Conservation (phyloP, 768 basidiomycete genomes). For the Panaeolus papilionaceus region DNA sequence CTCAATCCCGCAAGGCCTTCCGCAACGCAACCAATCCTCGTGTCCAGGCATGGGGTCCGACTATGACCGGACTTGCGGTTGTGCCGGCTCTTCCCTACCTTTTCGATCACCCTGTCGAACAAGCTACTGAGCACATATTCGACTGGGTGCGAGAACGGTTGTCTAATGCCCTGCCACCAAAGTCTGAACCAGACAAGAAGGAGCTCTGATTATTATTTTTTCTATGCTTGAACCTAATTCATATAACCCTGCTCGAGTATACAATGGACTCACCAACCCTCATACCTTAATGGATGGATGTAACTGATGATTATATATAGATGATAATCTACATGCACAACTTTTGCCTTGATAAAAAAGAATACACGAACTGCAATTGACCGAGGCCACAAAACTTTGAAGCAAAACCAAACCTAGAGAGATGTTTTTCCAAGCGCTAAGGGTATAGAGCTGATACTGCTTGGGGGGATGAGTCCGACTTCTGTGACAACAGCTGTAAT, state of each 20-base stretch:
- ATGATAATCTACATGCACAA: constrained; percentile 10
- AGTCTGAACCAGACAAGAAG: constrained; percentile 28
- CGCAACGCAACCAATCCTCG: constrained; percentile 60
- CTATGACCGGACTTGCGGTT: constrained; percentile 71
- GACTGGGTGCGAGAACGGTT: constrained; percentile 71
- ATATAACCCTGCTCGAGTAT: background rate
- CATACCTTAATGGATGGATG: constrained; percentile 9
- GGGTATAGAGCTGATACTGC: constrained; percentile 85
- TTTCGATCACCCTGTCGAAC: constrained; percentile 83
- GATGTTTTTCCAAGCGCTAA: constrained; percentile 65
- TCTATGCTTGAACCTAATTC: background rate
- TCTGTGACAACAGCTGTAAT: constrained; percentile 98
- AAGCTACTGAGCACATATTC: constrained; percentile 68
- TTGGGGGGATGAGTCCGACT: constrained; percentile 93
- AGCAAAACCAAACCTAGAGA: constrained; percentile 35
- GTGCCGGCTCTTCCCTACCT: constrained; percentile 79
- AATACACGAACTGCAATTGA: background rate
- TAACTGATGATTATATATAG: constrained; percentile 10
- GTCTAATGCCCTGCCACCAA: constrained; percentile 38
- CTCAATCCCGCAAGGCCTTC: constrained; percentile 73
- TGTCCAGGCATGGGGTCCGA: constrained; percentile 78
- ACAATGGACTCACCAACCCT: background rate
- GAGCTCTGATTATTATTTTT: constrained; percentile 35
- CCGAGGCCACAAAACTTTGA: background rate
- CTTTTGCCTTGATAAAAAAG: constrained; percentile 1